These are phyloP conservation scores for Tagetes erecta DNA, from an alignment of 129 eudicot genomes.

Conservation along the genomic window DNA sequence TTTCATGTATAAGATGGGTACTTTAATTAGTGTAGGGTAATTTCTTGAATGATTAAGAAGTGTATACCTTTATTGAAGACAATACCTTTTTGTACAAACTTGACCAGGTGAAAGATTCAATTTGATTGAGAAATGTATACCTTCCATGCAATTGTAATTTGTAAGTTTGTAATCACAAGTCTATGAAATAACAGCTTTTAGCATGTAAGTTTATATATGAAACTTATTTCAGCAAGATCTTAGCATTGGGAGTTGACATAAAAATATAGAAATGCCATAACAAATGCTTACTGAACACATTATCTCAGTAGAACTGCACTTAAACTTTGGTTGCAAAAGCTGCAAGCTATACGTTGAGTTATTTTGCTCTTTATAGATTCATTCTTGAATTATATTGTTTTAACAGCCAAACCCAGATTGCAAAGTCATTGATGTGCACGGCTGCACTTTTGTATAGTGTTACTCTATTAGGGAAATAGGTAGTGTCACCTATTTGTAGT, in stretches of 20 bases:
- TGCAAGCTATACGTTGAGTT: conserved; percentile 1
- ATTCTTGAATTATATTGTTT: background rate
- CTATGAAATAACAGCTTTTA: background rate
- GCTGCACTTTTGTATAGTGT: background rate
- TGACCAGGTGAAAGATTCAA: too few relatives aligned
- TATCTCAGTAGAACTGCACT: background rate
- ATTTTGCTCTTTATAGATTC: background rate
- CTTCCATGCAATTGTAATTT: too few relatives aligned
- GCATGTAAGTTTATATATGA: background rate
- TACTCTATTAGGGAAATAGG: background rate
- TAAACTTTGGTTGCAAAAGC: background rate
- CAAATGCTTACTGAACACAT: background rate
- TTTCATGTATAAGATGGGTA: background rate
- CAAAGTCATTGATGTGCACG: background rate
- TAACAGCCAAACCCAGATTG: background rate
- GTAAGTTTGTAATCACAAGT: background rate
- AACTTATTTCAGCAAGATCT: background rate
- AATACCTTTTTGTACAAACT: too few relatives aligned
- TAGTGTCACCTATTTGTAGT: background rate
- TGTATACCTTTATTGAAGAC: background rate
- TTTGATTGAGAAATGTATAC: too few relatives aligned
- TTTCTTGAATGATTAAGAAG: background rate
- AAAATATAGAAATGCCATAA: background rate
- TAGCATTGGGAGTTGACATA: background rate
- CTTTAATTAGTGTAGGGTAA: background rate